phyloP scores from a whole-genome alignment of 129 eudicot genomes.

The Silybum marianum region DNA sequence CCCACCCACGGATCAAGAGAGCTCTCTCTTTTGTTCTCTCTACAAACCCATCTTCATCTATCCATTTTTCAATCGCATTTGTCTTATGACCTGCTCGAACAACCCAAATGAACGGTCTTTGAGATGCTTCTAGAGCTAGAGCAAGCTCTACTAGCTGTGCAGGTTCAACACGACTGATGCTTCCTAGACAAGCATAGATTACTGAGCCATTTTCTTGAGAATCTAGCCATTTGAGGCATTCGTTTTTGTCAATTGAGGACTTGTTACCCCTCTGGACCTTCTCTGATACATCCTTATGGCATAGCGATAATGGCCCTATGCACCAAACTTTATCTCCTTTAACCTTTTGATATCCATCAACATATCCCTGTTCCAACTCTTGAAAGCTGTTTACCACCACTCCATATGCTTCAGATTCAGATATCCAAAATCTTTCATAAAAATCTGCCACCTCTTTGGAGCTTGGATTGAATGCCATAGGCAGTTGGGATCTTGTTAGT shows the following conservation, averaged over 20 bases:
- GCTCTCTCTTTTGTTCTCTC: slow-evolving; percentile 53
- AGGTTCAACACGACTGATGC: slow-evolving; percentile 32
- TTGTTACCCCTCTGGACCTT: slow-evolving; percentile 45
- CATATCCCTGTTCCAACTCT: slow-evolving; percentile 48
- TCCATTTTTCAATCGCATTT: slow-evolving; percentile 39
- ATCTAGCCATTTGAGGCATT: slow-evolving; percentile 49
- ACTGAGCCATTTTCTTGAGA: slow-evolving; percentile 31
- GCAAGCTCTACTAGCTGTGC: slow-evolving; percentile 48
- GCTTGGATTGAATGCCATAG: slow-evolving; percentile 32
- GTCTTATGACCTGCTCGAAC: slow-evolving; percentile 30
- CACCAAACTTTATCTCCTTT: slow-evolving; percentile 41
- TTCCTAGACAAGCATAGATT: slow-evolving; percentile 48
- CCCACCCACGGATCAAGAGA: slow-evolving; percentile 65
- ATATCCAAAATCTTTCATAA: slow-evolving; percentile 15
- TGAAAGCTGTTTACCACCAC: slow-evolving; percentile 41
- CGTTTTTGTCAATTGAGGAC: slow-evolving; percentile 23
- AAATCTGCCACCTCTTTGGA: slow-evolving; percentile 4
- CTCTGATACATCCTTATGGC: slow-evolving; percentile 39
- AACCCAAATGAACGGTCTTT: slow-evolving; percentile 44
- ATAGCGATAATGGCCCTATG: slow-evolving; percentile 46
- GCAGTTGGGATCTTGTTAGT: slow-evolving; percentile 47
- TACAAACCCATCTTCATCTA: slow-evolving; percentile 43
- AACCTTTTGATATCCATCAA: slow-evolving; percentile 26
- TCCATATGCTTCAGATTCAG: slow-evolving; percentile 41
- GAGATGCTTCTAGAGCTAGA: slow-evolving; percentile 41